Base-by-base conservation (phyloP, 1,139 yeast genomes). In the Taiozyma sp. region DNA sequence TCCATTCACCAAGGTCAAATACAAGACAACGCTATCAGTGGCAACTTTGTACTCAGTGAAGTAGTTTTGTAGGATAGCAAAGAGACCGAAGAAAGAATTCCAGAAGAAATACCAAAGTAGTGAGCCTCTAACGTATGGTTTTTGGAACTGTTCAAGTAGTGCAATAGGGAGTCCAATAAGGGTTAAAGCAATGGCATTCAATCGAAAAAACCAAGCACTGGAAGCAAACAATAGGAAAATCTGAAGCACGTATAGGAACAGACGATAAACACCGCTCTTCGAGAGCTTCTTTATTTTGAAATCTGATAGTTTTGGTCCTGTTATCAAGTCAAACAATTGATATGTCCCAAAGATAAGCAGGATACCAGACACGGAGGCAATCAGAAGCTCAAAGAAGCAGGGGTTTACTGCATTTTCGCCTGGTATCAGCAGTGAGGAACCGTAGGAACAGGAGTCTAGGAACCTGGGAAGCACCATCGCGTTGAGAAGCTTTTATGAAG, bases 351-450 rank as follows among this genome's bases (percentile, higher is more conserved):
- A 39, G 1, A 68, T 30, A 1, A 57, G 49, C 23, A 69, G 63
- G 2, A 64, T 19, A 0, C 56, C 28, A 0, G 73, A 57, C 13
- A 65, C 51, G 2, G 49, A 45, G 1, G 55, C 54, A 47, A 66
- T 59, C 4, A 70, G 48, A 22, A 66, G 48, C 3, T 78, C 64
- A 7, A 80, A 52, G 57, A 82, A 79, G 57, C 86, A 80, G 2
- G 85, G 85, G 51, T 77, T 80, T 57, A 83, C 67, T 0, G 85
- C 82, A 61, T 80, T 81, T 8, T 73, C 73, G 14, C 65, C 54
- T 5, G 62, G 58, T 30, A 55, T 48, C 12, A 56, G 44, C 9
- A 54, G 34, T 3, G 45, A 45, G 3, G 23, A n/a, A 6, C 54
- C 56, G 30, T 42, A 43, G 3, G 44, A 39, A 12, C 58, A 55